Base-by-base conservation (phyloP, 2,329 filamentous ascomycete genomes). In the Microsporum audouinii region DNA sequence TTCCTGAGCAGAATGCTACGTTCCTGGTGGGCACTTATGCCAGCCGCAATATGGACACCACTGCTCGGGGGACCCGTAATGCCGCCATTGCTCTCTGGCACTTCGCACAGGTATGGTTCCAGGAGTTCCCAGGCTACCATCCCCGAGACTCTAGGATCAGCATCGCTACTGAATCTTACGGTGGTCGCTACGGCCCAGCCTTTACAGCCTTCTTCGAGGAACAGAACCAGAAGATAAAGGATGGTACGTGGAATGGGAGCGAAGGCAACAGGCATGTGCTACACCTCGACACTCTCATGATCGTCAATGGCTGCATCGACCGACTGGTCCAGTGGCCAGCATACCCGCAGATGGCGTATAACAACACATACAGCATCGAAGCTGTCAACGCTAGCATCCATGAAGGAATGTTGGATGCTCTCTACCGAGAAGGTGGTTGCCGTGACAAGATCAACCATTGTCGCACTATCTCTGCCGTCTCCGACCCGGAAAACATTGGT, bases 321-420 rank as follows among this genome's bases (percentile, higher is more conserved):
- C 79, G 58, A 77, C 76, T 39, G 78, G 77, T 64, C 0, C 75
- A 79, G 65, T 73, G 70, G 66, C 74, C 75, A 1, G 71, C 70
- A 61, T 79, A 78, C 65, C 73, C 76, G 2, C 68, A 76, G 3
- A 76, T 80, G 63, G 72, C 78, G 0, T 77, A 72, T 67, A 78
- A 81, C 67, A 81, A 81, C 63, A 78, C 78, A 0, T 82, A 82
- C 62, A 76, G 76, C 49, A 72, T 82, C 58, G 62, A 77, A 62
- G 70, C 75, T 1, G 71, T 79, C 65, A 78, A 77, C 59, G 68
- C 77, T 34, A 72, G 73, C 2, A 66, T 73, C 27, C 74, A 77
- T 62, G 68, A 75, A 38, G 68, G 68, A 36, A 74, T 74, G 6
- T 62, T 77, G 2, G 66, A 75, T 47, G 69, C 71, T 10, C 71